These are phyloP conservation scores for Macroventuria anomochaeta DNA, from an alignment of 2,329 filamentous ascomycete species.

Conservation along the genomic window DNA sequence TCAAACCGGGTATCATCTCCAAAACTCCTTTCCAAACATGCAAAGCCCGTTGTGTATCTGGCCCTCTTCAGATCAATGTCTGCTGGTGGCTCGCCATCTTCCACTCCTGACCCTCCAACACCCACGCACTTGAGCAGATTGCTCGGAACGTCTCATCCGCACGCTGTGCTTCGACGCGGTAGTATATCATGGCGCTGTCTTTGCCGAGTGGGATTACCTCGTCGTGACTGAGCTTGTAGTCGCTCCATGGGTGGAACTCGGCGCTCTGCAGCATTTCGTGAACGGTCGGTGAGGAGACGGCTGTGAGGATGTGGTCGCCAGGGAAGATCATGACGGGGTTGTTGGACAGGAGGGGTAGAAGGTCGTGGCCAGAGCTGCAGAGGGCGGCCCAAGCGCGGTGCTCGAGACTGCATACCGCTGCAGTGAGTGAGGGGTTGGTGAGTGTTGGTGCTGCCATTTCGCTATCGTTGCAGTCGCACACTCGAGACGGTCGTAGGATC, in stretches of 20 bases:
- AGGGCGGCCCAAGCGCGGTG: slow-evolving; percentile 48
- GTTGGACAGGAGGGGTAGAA: slow-evolving; percentile 41
- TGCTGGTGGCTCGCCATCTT: slow-evolving; percentile 42
- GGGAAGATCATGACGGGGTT: slow-evolving; percentile 52
- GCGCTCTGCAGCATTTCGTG: slow-evolving; percentile 28
- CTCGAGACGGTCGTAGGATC: background rate
- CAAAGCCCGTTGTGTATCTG: background rate
- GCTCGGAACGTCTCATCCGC: slow-evolving; percentile 27
- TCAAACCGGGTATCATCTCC: background rate
- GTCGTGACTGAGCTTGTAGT: slow-evolving; percentile 37
- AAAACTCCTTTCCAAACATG: background rate
- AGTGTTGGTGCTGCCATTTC: slow-evolving; percentile 18
- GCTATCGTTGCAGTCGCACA: background rate
- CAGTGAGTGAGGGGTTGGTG: slow-evolving; percentile 34
- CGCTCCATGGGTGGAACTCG: slow-evolving; percentile 33
- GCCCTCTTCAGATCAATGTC: slow-evolving; percentile 24
- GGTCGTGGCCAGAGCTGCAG: slow-evolving; percentile 41
- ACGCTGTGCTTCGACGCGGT: slow-evolving; percentile 32
- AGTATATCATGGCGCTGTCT: slow-evolving; percentile 35
- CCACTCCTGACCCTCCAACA: slow-evolving; percentile 30
- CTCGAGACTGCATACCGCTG: slow-evolving; percentile 36
- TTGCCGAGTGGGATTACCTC: slow-evolving; percentile 34
- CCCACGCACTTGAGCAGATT: slow-evolving; percentile 39
- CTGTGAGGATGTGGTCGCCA: slow-evolving; percentile 44
- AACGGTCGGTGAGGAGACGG: slow-evolving; percentile 38